Evolutionary conservation across 1,284 basidiomycete genomes (phyloP).

Genomic region (Dichomitus squalens): DNA sequence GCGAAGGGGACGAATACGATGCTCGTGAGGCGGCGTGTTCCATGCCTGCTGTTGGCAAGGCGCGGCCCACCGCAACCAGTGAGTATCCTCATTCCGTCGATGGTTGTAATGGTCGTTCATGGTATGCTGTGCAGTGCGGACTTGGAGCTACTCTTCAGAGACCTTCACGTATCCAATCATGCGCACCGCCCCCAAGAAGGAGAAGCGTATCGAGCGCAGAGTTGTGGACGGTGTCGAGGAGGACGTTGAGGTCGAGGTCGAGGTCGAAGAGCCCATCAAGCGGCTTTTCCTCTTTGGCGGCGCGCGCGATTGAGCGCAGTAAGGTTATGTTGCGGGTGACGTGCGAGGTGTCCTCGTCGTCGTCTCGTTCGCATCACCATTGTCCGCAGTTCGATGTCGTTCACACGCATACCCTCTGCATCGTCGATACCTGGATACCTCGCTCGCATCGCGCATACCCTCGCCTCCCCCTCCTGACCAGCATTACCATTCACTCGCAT

Average conservation of each 20-base stretch:
- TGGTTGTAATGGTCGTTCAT: constrained; percentile 14
- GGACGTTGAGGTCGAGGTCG: constrained; percentile 53
- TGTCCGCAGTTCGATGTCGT: constrained; percentile 9
- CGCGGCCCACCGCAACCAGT: constrained; percentile 33
- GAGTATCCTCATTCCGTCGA: constrained; percentile 1
- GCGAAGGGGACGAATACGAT: constrained; percentile 36
- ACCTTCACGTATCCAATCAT: constrained; percentile 66
- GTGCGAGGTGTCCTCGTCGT: constrained; percentile 21
- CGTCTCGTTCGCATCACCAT: constrained; percentile 4
- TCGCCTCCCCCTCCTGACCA: constrained; percentile 3
- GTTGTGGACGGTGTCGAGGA: constrained; percentile 55
- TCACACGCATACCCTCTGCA: constrained; percentile 16
- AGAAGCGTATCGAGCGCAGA: constrained; percentile 47
- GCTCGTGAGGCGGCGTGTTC: constrained; percentile 16
- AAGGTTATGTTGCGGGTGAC: constrained; percentile 8
- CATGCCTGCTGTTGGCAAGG: constrained; percentile 26
- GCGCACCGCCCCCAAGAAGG: constrained; percentile 54
- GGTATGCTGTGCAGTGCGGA: constrained; percentile 46
- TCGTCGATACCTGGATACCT: constrained; percentile 27
- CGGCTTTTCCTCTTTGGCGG: constrained; percentile 53
- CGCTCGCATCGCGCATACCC: constrained; percentile 22
- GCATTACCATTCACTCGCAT: constrained; percentile 6
- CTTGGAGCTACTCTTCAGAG: constrained; percentile 69
- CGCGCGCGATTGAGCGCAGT: constrained; percentile 17
- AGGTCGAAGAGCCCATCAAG: constrained; percentile 48